Percentiles rank a stretch among this genome's conserved stretches.
Conservation (phyloP, 352 stramenopile genomes). For the Pythium myriotylum region DNA sequence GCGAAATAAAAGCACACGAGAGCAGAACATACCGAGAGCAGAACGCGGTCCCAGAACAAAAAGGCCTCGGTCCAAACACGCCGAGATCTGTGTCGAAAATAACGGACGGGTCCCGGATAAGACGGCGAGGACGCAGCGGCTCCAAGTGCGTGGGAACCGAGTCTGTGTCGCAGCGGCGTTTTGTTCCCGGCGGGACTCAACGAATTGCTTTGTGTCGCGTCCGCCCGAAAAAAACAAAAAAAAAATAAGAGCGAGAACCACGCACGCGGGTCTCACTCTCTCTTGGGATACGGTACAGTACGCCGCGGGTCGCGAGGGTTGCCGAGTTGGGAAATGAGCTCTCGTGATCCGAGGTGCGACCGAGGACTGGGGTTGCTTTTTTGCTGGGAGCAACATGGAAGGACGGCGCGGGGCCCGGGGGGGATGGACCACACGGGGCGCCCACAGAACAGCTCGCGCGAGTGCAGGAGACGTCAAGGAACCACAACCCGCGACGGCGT, state of each 20-base stretch:
- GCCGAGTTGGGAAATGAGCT: slow-evolving; percentile 32
- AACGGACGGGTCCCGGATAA: not conserved
- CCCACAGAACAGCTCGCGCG: slow-evolving; percentile 16
- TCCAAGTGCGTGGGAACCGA: too few relatives aligned
- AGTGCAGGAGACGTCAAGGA: slow-evolving; percentile 24
- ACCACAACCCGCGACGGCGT: slow-evolving; percentile 21
- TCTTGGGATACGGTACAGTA: too few relatives aligned
- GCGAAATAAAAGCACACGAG: too few relatives aligned
- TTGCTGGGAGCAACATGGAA: slow-evolving; percentile 7
- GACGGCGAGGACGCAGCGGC: too few relatives aligned
- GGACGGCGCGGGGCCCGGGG: not conserved
- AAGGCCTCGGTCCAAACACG: not conserved
- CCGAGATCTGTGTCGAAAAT: not conserved
- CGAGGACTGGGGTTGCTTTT: slow-evolving; percentile 29
- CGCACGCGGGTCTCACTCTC: not conserved
- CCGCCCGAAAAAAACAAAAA: slow-evolving; percentile 4
- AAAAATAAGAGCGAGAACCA: not conserved
- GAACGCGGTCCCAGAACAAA: not conserved
- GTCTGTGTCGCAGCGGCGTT: too few relatives aligned
- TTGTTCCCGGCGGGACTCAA: too few relatives aligned
- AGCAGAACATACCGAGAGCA: not conserved
- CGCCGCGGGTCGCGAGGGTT: not conserved
- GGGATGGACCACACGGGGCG: slow-evolving; percentile 17
- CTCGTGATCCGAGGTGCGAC: slow-evolving; percentile 20
- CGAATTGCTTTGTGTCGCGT: not conserved